phyloP scores from a whole-genome alignment of 148 eudicot genomes.

The Rhododendron ferrugineum region DNA sequence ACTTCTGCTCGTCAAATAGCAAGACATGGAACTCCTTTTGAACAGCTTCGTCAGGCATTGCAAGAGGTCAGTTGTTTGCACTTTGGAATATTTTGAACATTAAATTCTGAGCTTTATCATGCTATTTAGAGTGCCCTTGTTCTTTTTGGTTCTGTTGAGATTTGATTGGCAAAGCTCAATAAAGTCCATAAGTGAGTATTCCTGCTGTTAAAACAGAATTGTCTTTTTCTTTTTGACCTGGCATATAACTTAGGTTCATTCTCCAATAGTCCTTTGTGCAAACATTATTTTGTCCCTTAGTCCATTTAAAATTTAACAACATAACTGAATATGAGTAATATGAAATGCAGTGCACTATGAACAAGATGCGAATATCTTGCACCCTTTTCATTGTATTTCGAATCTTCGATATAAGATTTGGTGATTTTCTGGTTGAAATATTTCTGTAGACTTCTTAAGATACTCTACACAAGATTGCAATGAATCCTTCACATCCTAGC shows the following conservation, averaged over 20 bases:
- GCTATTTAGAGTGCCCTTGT: neutral
- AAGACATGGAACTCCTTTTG: slow-evolving; percentile 55
- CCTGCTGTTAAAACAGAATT: neutral
- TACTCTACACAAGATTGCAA: neutral
- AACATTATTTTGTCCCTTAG: neutral
- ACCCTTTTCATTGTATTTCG: neutral
- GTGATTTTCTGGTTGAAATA: neutral
- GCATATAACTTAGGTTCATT: neutral
- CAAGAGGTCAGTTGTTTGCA: slow-evolving; percentile 54
- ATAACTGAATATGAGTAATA: neutral
- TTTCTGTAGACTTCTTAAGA: neutral
- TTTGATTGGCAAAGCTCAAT: neutral
- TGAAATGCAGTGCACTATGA: neutral
- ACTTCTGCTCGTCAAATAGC: slow-evolving; percentile 48
- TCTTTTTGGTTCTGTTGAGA: neutral
- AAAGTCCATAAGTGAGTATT: neutral
- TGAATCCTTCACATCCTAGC: too few relatives aligned
- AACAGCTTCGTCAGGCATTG: slow-evolving; percentile 65
- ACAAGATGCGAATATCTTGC: neutral
- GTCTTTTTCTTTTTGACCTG: neutral
- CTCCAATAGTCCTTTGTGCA: neutral
- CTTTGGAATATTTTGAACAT: neutral
- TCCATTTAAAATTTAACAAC: neutral
- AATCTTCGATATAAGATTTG: neutral
- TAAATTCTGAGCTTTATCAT: neutral